These are phyloP conservation scores for Suhomyces guaymorum DNA, from an alignment of 1,139 yeast genomes.

Conservation along the genomic window DNA sequence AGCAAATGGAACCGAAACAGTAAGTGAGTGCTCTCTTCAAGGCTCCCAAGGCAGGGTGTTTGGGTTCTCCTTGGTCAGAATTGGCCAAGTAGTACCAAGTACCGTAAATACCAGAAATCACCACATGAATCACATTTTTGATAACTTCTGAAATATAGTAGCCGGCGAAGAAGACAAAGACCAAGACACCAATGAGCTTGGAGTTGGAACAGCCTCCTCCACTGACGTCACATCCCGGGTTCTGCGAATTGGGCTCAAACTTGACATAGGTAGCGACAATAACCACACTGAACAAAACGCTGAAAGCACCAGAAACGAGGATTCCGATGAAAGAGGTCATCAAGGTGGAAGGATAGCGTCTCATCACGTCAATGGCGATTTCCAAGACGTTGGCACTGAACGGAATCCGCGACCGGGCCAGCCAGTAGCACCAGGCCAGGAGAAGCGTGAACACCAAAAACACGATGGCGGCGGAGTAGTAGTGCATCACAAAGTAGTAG, in stretches of 20 bases:
- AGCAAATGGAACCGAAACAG: conserved; percentile 87
- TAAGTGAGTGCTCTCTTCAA: conserved; percentile 81
- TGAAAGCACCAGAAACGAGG: conserved; percentile 61
- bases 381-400: conserved; percentile 74
- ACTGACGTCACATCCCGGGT: conserved; percentile 42
- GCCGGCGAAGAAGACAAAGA: conserved; percentile 82
- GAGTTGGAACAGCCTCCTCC: conserved; percentile 71
- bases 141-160: conserved; percentile 83
- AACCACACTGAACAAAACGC: conserved; percentile 63
- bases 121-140: conserved; percentile 80
- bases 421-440: conserved; percentile 74
- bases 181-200: conserved; percentile 64
- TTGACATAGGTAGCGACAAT: conserved; percentile 77
- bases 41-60: conserved; percentile 78
- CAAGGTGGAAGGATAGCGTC: conserved; percentile 67
- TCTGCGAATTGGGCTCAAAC: conserved; percentile 47
- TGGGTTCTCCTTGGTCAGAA: conserved; percentile 81
- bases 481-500: conserved; percentile 60
- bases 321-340: conserved; percentile 66
- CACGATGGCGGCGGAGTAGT: conserved; percentile 80
- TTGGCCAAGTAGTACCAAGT: conserved; percentile 84
- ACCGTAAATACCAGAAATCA: conserved; percentile 84
- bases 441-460: conserved; percentile 64
- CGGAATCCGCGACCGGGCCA: conserved; percentile 66
- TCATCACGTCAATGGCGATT: conserved; percentile 75